Evolutionary conservation across 495 filamentous ascomycete genomes (phyloP), one percentile per base, ranked within the genome.

Genomic region (Glonium stellatum): DNA sequence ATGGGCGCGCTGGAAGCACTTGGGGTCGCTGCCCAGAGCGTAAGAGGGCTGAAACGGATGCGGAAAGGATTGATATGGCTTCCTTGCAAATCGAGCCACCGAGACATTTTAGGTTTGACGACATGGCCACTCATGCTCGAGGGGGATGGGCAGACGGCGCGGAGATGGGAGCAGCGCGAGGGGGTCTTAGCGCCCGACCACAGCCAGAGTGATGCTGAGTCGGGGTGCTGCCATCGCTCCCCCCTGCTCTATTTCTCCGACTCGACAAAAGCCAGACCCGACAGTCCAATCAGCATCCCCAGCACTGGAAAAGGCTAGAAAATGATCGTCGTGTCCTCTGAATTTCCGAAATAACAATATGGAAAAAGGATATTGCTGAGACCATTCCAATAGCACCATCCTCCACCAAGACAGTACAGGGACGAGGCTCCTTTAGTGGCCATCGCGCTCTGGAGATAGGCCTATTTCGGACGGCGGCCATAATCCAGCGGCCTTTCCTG

Each of bases 281-380:
- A 6, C 41, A 13, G 50, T 19, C 63, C 63, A 66, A 67, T 67
- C 55, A 55, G 37, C 18, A 25, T 27, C 39, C 51, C 57, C 44
- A 64, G 58, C 39, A 50, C 39, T 37, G 52, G 2, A 57, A 58
- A 48, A 64, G 27, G 54, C 61, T 39, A 61, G 55, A 59, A 63
- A 60, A 55, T 57, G 57, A 67, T 67, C 60, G 60, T 61, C 65
- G 65, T 61, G 61, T 67, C 64, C 25, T 50, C 47, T 67, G 65
- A 57, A 54, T 56, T 64, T 67, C 61, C 61, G 65, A 63, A 60
- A 64, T 64, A 60, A 64, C 65, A 64, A 61, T 58, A 62, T 60
- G 57, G 57, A 58, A 67, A 67, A 67, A 64, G 21, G 25, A 53
- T 59, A 31, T 51, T 51, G 57, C 50, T 63, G 54, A 55, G 48